phyloP scores from a whole-genome alignment of 1,139 yeast genomes.

The Candida glucosophila region DNA sequence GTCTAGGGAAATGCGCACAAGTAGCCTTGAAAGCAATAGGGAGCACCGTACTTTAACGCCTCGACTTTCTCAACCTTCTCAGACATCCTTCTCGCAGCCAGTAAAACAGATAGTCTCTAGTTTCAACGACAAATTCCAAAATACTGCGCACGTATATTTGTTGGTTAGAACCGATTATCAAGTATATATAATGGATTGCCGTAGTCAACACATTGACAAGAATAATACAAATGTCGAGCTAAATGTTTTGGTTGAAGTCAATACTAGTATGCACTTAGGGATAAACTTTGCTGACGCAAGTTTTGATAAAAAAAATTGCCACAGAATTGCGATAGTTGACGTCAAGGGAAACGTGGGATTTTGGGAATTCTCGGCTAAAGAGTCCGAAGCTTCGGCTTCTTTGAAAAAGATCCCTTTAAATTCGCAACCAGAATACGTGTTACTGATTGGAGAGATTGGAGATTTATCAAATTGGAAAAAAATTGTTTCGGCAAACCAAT shows the following conservation, averaged over 20 bases:
- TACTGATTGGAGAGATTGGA: slow-evolving; percentile 29
- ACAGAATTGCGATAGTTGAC: slow-evolving; percentile 40
- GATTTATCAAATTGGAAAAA: slow-evolving; percentile 53
- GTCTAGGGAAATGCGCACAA: slow-evolving; percentile 2
- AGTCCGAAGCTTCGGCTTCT: too few species aligned
- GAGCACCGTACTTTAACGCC: slow-evolving; percentile 5
- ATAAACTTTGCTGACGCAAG: slow-evolving; percentile 38
- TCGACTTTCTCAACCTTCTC: slow-evolving; percentile 12
- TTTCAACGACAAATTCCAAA: slow-evolving; percentile 8
- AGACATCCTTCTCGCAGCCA: slow-evolving; percentile 21
- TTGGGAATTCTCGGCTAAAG: too few species aligned
- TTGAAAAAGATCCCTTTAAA: slow-evolving; percentile 4
- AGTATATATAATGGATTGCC: slow-evolving; percentile 14
- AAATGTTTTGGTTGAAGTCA: slow-evolving; percentile 15
- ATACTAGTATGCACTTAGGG: slow-evolving; percentile 14
- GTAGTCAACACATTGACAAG: not conserved
- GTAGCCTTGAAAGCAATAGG: too few species aligned
- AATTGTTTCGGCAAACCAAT: slow-evolving; percentile 35
- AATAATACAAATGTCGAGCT: slow-evolving; percentile 10
- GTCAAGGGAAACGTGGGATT: slow-evolving; percentile 42
- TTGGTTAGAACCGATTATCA: slow-evolving; percentile 19
- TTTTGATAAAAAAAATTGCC: slow-evolving; percentile 31
- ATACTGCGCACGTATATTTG: slow-evolving; percentile 12
- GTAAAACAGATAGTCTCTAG: slow-evolving; percentile 32
- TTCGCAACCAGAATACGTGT: not conserved